Conservation (phyloP, 1,139 yeast genomes). For the Pichia sp. region DNA sequence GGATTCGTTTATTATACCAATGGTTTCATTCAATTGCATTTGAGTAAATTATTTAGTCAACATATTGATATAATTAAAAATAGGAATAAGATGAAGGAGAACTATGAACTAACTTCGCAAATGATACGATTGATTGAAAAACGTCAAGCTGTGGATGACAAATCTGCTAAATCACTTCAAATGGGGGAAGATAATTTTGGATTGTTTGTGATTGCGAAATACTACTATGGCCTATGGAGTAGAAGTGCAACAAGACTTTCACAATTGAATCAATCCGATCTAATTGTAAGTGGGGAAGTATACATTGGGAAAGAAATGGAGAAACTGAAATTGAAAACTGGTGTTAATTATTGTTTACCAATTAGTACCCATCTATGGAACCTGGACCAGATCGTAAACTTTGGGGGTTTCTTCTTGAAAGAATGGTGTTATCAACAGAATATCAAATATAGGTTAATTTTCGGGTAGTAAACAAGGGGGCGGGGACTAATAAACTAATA, state of each 20-base stretch:
- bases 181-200: slow-evolving; percentile 13
- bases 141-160: background rate
- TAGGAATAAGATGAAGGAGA: background rate
- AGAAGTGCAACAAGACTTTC: slow-evolving; percentile 6
- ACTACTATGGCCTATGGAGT: slow-evolving; percentile 8
- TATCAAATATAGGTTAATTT: slow-evolving; percentile 3
- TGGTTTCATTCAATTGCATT: slow-evolving; percentile 13
- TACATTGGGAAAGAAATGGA: background rate
- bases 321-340: slow-evolving; percentile 1
- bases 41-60: slow-evolving; percentile 6
- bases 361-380: slow-evolving; percentile 13
- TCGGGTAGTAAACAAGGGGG: too few relatives aligned
- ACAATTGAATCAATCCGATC: slow-evolving; percentile 4
- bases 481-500: background rate
- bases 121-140: slow-evolving; percentile 1
- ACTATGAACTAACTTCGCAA: background rate
- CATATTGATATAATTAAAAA: slow-evolving; percentile 4
- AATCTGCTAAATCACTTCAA: slow-evolving; percentile 6
- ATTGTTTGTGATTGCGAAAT: slow-evolving; percentile 6
- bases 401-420: slow-evolving; percentile 20
- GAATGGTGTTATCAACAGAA: slow-evolving; percentile 16
- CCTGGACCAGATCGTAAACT: slow-evolving; percentile 19
- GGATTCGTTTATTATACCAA: slow-evolving; percentile 15
- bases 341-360: slow-evolving; percentile 17
- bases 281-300: slow-evolving; percentile 3